A percentile compares a stretch with the other conserved stretches of the same genome.
Conservation (phyloP, 1,284 basidiomycete genomes). For the Kalmanozyma brasiliensis region DNA sequence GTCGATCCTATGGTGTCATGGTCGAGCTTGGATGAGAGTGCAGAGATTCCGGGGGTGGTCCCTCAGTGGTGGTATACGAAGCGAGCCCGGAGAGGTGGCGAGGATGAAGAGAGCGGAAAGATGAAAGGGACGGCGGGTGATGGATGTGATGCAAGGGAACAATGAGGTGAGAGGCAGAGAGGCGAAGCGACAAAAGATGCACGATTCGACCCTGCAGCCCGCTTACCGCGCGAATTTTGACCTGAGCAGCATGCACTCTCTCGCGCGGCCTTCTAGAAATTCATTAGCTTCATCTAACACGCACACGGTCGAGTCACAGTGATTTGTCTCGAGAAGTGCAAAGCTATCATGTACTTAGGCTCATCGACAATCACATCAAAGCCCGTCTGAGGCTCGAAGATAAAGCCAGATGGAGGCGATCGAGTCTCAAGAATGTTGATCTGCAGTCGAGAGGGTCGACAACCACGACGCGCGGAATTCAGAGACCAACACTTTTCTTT, state of each 20-base stretch:
- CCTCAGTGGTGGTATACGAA: neutral
- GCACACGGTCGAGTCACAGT: no score
- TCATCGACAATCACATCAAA: no score
- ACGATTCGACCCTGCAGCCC: slow-evolving; percentile 11
- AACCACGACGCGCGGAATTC: slow-evolving; percentile 6
- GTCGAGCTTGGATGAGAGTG: slow-evolving; percentile 1
- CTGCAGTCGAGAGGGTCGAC: neutral
- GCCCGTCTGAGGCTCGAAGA: no score
- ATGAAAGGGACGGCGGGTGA: neutral
- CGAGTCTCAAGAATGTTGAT: neutral
- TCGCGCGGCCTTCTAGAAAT: slow-evolving; percentile 5
- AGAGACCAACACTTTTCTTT: slow-evolving; percentile 14
- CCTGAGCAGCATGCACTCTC: slow-evolving; percentile 8
- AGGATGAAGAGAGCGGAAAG: neutral
- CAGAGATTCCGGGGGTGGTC: neutral
- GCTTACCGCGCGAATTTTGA: slow-evolving; percentile 6
- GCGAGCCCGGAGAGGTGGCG: neutral
- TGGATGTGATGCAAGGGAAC: slow-evolving; percentile 9
- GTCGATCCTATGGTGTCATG: slow-evolving; percentile 19
- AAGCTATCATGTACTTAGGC: no score
- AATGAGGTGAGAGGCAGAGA: slow-evolving; percentile 4
- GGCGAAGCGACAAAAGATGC: neutral
- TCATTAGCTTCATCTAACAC: no score
- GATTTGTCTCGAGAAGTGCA: no score
- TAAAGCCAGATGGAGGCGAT: neutral